phyloP scores from a whole-genome alignment of 2,329 filamentous ascomycete genomes.

The Paraconiothyrium brasiliense region DNA sequence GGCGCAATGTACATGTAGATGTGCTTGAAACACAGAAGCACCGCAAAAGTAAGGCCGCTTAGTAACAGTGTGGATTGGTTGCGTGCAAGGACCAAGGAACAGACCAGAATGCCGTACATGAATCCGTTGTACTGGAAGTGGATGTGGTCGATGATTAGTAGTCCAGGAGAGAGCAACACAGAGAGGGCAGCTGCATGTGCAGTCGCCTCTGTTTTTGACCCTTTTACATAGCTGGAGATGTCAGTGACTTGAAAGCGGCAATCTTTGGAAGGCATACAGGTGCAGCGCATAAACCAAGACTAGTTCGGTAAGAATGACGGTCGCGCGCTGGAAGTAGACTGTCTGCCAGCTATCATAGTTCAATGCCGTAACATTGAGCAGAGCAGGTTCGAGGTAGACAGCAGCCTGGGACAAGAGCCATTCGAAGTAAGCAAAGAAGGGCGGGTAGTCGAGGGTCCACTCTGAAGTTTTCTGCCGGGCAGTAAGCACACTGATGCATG shows the following conservation, averaged over 20 bases:
- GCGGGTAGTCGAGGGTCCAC: slow-evolving; percentile 99
- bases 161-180: slow-evolving; percentile 87
- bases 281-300: slow-evolving; percentile 84
- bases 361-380: slow-evolving; percentile 83
- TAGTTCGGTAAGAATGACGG: slow-evolving; percentile 86
- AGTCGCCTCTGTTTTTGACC: slow-evolving; percentile 75
- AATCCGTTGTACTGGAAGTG: slow-evolving; percentile 99
- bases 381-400: slow-evolving; percentile 77
- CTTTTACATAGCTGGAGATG: slow-evolving; percentile 73
- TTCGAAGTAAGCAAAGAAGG: slow-evolving; percentile 98
- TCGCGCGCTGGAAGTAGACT: slow-evolving; percentile 89
- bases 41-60: slow-evolving; percentile 85
- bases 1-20: slow-evolving; percentile 97
- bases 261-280: slow-evolving; percentile 59
- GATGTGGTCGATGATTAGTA: slow-evolving; percentile 97
- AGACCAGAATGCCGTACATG: slow-evolving; percentile 88
- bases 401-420: slow-evolving; percentile 88
- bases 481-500: slow-evolving; percentile 21
- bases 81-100: slow-evolving; percentile 85
- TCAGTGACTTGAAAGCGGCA: slow-evolving; percentile 22
- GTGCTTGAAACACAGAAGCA: slow-evolving; percentile 92
- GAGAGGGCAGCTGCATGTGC: slow-evolving; percentile 89
- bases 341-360: slow-evolving; percentile 93
- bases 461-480: slow-evolving; percentile 80
- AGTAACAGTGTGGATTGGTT: slow-evolving; percentile 76